Base-by-base conservation (phyloP, 2,329 filamentous ascomycete species). In the Daldinia sp. region DNA sequence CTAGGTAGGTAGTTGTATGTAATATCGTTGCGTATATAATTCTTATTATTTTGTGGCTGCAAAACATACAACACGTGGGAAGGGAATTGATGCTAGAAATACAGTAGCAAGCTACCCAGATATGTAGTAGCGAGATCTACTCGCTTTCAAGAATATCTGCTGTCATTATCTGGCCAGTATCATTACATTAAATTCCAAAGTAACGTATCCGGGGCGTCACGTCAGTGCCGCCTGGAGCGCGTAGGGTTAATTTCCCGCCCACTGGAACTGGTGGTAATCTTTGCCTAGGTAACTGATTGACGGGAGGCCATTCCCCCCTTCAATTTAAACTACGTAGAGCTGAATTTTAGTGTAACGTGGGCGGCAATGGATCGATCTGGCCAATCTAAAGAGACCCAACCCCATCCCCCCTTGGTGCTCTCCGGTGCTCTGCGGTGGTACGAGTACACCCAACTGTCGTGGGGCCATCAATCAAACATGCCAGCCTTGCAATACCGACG, bases 401-500 rank as follows among this genome's bases (percentile, higher is more conserved):
- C 21, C 45, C 19, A 29, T n/a, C n/a, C n/a, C n/a, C n/a, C n/a
- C n/a, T n/a, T n/a, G n/a, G n/a, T n/a, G n/a, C n/a, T n/a, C n/a
- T n/a, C n/a, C n/a, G n/a, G n/a, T n/a, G n/a, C n/a, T n/a, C n/a
- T n/a, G n/a, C n/a, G n/a, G 54, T 63, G 10, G 48, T 21, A 63
- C 54, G 29, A 61, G 13, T 51, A n/a, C n/a, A n/a, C n/a, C n/a
- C n/a, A n/a, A n/a, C n/a, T n/a, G 13, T 43, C 48, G 48, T 56
- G 57, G 57, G 45, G 50, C 64, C 34, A 48, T 54, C 61, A 64
- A 64, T 66, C 54, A 66, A 63, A 66, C 56, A 58, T 47, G n/a
- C 7, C n/a, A 58, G 39, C 27, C 50, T 62, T 48, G 58, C 41
- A 17, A 58, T 1, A 48, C 41, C n/a, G 13, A 25, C 9, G 21